Evolutionary conservation across 2,329 filamentous ascomycete genomes (phyloP).

Genomic region (Trichophyton benhamiae): DNA sequence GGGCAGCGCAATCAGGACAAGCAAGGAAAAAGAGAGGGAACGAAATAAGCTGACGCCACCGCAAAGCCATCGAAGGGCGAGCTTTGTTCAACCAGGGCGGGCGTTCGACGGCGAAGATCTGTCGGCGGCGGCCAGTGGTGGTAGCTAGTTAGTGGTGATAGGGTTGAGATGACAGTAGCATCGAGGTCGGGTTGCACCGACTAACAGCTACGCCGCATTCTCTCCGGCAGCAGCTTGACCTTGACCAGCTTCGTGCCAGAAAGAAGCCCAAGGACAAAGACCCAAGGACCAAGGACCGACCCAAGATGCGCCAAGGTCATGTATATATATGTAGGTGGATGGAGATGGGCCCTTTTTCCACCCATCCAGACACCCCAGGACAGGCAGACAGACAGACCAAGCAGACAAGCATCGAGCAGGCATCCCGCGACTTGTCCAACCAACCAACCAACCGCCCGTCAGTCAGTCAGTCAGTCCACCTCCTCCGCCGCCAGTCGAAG

Average conservation of each 20-base stretch:
- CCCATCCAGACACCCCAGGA: too few species aligned
- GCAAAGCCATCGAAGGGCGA: neutral
- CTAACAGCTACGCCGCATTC: too few species aligned
- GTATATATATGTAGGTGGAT: too few species aligned
- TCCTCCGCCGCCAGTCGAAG: too few species aligned
- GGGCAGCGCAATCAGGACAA: neutral
- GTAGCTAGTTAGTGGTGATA: too few species aligned
- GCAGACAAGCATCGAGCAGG: neutral
- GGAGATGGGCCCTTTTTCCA: too few species aligned
- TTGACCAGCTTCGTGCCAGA: neutral
- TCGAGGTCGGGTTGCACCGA: too few species aligned
- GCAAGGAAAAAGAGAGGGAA: neutral
- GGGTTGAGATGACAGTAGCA: too few species aligned
- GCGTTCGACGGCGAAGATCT: neutral
- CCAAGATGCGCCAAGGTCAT: neutral
- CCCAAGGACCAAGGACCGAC: neutral
- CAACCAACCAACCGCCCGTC: neutral
- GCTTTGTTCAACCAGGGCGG: neutral
- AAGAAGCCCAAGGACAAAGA: neutral
- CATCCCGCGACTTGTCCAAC: neutral
- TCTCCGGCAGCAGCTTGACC: too few species aligned
- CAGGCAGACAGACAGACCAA: too few species aligned
- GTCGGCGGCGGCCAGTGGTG: too few species aligned
- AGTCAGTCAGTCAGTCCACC: neutral
- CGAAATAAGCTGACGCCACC: neutral